phyloP scores from a whole-genome alignment of 257 asterid species.

The Solanum chiquidenum region DNA sequence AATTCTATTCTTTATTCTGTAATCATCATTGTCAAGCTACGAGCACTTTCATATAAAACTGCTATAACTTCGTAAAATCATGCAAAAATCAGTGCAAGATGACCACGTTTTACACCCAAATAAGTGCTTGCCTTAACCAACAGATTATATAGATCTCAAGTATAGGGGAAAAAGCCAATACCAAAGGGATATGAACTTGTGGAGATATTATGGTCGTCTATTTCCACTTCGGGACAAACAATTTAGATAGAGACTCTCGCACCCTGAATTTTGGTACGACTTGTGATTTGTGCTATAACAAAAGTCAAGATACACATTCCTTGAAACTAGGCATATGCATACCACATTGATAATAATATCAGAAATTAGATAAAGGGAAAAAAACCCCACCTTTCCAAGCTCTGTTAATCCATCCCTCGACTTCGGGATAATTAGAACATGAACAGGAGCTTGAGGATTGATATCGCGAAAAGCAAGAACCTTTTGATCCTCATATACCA shows the following conservation, averaged over 20 bases:
- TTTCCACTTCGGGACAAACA: background rate
- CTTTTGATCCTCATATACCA: conserved; percentile 77
- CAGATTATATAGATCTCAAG: background rate
- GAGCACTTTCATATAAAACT: background rate
- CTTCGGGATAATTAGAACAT: conserved; percentile 83
- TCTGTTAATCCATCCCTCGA: conserved; percentile 72
- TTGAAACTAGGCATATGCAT: background rate
- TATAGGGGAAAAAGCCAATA: background rate
- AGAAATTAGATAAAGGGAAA: background rate
- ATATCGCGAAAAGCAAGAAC: conserved; percentile 93
- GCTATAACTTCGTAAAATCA: background rate
- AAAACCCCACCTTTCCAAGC: conserved; percentile 58
- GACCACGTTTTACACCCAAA: background rate
- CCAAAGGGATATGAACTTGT: background rate
- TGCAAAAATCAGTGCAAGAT: background rate
- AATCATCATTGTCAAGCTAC: background rate
- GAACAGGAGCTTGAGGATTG: conserved; percentile 93
- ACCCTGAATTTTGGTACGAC: background rate
- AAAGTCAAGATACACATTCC: background rate
- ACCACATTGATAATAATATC: background rate
- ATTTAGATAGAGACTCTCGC: background rate
- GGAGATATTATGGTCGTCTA: background rate
- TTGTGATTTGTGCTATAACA: background rate
- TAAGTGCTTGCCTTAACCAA: background rate
- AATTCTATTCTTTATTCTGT: background rate